Evolutionary conservation across 75 land plant genomes (phyloP).

Genomic region (Chamaecyparis obtusa): DNA sequence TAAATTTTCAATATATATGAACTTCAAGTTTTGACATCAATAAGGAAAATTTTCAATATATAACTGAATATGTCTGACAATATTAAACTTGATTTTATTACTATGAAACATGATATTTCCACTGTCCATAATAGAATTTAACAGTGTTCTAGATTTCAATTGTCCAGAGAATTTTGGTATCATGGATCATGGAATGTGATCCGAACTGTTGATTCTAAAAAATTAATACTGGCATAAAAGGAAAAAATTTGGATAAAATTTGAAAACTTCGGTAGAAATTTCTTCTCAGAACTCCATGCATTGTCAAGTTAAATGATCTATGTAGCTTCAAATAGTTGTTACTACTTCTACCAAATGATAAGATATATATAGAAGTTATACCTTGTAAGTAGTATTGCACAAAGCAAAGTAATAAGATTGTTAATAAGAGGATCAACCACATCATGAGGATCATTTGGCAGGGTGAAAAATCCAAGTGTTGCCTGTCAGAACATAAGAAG

Average conservation of each 20-base stretch:
- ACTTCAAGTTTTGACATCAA: no score
- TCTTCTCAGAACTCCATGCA: background rate
- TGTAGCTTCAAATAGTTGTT: background rate
- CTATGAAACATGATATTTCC: background rate
- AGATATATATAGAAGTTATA: slow-evolving; percentile 10
- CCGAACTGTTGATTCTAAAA: no score
- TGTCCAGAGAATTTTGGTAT: no score
- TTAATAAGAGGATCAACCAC: slow-evolving; percentile 69
- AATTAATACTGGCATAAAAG: background rate
- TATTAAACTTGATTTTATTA: background rate
- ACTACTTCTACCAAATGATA: background rate
- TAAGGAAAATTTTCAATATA: no score
- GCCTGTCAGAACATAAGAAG: slow-evolving; percentile 54
- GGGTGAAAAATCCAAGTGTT: slow-evolving; percentile 85
- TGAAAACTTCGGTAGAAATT: background rate
- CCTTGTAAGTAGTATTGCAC: slow-evolving; percentile 90
- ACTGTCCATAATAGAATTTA: no score
- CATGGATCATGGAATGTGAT: no score
- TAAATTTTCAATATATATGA: no score
- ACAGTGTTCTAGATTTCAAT: no score
- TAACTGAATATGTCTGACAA: background rate
- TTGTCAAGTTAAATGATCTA: background rate
- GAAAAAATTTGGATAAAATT: background rate
- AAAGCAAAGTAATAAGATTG: slow-evolving; percentile 74
- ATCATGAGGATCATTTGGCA: slow-evolving; percentile 73